Evolutionary conservation across 768 basidiomycete species (phyloP), one percentile per base, ranked within the genome.

Genomic region (Coprinopsis marcescibilis): DNA sequence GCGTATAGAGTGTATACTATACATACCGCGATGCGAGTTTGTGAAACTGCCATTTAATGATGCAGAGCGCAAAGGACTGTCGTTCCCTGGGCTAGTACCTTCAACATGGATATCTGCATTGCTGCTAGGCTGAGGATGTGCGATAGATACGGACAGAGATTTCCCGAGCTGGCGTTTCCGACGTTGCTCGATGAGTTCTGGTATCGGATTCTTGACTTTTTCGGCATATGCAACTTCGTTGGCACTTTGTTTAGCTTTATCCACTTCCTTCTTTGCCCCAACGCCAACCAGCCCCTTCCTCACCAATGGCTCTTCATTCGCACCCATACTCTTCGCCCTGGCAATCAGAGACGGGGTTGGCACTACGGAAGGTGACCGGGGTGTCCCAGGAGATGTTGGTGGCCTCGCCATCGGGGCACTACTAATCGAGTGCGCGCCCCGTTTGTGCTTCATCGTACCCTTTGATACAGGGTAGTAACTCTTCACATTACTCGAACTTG

Each of bases 371-470:
- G 67, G 65, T 7, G 38, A 32, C 20, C 69, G 65, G 20, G 73
- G 70, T 15, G 77, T 75, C 8, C 87, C 85, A 14, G 89, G 86
- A 2, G 86, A 89, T 2, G 89, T 91, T 0, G 89, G 89, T 0
- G 89, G 89, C 47, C 83, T 75, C 3, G 89, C 79, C 35, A 91
- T 68, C 0, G 87, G 87, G 1, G 85, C 89, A 42, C 85, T 86
- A 57, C 85, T 89, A 56, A 91, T 81, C 0, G 87, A 89, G 60
- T 91, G 89, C 0, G 80, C 80, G 8, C 78, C 78, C 6, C 88
- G 80, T 59, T 75, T 83, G 59, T 91, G 41, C 6, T 43, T 24
- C 14, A 43, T 27, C 41, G 11, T 26, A n/a, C 27, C 6, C 8
- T 6, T 27, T n/a, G 41, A 12, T 30, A 29, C 41, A 19, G n/a